Percentiles rank a stretch among this genome's conserved stretches.
Conservation (phyloP, 345 rosid genomes). For the Clausena lansium region DNA sequence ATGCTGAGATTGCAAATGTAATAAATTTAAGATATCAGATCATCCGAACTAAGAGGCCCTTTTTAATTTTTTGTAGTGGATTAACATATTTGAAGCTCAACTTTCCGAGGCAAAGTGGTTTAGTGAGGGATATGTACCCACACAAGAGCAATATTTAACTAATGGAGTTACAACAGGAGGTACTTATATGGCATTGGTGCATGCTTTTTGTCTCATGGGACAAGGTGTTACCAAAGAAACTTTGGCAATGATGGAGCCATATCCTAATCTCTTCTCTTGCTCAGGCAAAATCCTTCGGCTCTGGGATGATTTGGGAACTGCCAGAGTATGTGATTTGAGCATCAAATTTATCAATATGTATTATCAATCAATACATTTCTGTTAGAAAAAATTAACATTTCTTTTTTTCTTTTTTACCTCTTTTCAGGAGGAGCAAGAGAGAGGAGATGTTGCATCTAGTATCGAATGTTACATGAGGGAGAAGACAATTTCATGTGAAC, state of each 20-base stretch:
- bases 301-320: conserved; percentile 32
- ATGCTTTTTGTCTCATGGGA: conserved; percentile 26
- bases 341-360: neutral
- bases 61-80: conserved; percentile 23
- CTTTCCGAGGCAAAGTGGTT: conserved; percentile 25
- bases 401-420: neutral
- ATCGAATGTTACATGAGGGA: conserved; percentile 24
- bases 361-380: neutral
- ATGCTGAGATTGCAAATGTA: no score
- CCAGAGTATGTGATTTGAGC: conserved; percentile 20
- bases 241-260: conserved; percentile 14
- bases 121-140: conserved; percentile 16
- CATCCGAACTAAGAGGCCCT: neutral
- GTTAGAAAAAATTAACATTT: no score
- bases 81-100: conserved; percentile 23
- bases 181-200: conserved; percentile 29
- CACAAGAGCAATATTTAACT: conserved; percentile 19
- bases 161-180: conserved; percentile 26
- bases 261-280: conserved; percentile 24
- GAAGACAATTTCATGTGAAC: conserved; percentile 8
- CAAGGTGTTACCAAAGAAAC: conserved; percentile 13
- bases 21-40: no score
- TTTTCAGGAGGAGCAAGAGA: conserved; percentile 28
- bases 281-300: conserved; percentile 24
- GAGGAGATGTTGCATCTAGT: conserved; percentile 31